Percentiles rank a stretch among this genome's conserved stretches.
phyloP scores from a whole-genome alignment of 1,284 basidiomycete species.

The Trametes hirsuta region DNA sequence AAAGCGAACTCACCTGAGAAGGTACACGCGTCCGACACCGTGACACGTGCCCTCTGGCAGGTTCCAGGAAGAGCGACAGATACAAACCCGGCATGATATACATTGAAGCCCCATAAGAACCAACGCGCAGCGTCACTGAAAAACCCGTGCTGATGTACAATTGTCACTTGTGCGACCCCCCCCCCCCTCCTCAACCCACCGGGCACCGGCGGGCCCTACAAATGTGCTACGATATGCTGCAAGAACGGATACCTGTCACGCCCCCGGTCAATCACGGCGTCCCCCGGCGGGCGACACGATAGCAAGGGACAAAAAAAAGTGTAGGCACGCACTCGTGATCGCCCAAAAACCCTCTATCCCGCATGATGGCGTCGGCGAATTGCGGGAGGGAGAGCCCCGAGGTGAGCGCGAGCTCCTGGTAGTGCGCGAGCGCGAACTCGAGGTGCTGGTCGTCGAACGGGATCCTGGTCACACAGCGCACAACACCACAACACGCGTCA shows the following conservation, averaged over 20 bases:
- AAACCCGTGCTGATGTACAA: constrained; percentile 6
- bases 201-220: not conserved
- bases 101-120: not conserved
- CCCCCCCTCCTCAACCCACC: too few species aligned
- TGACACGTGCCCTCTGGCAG: too few species aligned
- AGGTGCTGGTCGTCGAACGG: constrained; percentile 31
- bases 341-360: constrained; percentile 32
- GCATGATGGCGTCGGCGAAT: constrained; percentile 21
- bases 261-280: not conserved
- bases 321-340: constrained; percentile 32
- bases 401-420: constrained; percentile 32
- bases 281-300: not conserved
- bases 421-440: constrained; percentile 33
- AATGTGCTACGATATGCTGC: constrained; percentile 9
- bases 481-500: too few species aligned
- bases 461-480: constrained; percentile 21
- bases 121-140: constrained; percentile 1
- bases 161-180: too few species aligned
- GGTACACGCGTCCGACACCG: too few species aligned
- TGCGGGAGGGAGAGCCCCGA: constrained; percentile 29
- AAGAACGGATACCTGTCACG: constrained; percentile 21
- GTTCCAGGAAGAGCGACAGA: too few species aligned
- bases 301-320: not conserved
- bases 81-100: not conserved
- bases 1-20: too few species aligned